Conservation (phyloP, 495 filamentous ascomycete genomes). For the Clohesyomyces aquaticus region DNA sequence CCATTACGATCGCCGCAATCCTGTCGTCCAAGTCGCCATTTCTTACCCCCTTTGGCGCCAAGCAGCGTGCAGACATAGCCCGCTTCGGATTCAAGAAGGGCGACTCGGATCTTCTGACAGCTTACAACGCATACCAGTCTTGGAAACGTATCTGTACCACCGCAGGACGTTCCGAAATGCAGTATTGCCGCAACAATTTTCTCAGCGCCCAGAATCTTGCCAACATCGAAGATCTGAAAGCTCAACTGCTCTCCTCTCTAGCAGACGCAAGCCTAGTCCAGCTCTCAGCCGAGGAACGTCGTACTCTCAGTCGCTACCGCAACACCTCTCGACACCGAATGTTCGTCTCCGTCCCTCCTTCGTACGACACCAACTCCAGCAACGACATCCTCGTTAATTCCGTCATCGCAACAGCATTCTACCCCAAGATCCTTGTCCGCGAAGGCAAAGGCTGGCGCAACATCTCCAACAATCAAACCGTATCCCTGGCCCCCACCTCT, state of each 20-base stretch:
- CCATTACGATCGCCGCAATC: slow-evolving; percentile 87
- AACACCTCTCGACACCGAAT: slow-evolving; percentile 63
- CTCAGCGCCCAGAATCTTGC: slow-evolving; percentile 78
- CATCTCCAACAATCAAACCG: slow-evolving; percentile 83
- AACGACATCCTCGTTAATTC: slow-evolving; percentile 78
- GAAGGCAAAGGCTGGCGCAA: slow-evolving; percentile 92
- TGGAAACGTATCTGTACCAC: slow-evolving; percentile 81
- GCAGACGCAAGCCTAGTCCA: slow-evolving; percentile 80
- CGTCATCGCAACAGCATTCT: slow-evolving; percentile 89
- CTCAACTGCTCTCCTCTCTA: slow-evolving; percentile 79
- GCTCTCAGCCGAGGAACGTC: slow-evolving; percentile 70
- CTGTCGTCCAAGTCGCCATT: slow-evolving; percentile 95
- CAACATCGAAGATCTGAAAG: slow-evolving; percentile 93
- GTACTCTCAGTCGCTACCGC: slow-evolving; percentile 63
- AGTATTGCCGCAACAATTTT: slow-evolving; percentile 92
- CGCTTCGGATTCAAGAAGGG: slow-evolving; percentile 77
- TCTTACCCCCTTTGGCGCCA: slow-evolving; percentile 77
- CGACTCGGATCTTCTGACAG: slow-evolving; percentile 87
- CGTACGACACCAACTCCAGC: slow-evolving; percentile 70
- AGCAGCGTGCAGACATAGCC: slow-evolving; percentile 75
- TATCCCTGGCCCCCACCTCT: slow-evolving; percentile 80
- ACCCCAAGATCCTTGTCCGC: slow-evolving; percentile 84
- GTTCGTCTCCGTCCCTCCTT: slow-evolving; percentile 78
- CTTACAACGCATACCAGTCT: slow-evolving; percentile 87
- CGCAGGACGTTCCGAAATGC: slow-evolving; percentile 67